phyloP scores from a whole-genome alignment of 192 early-diverging fungal species.

The Podochytrium sp. region DNA sequence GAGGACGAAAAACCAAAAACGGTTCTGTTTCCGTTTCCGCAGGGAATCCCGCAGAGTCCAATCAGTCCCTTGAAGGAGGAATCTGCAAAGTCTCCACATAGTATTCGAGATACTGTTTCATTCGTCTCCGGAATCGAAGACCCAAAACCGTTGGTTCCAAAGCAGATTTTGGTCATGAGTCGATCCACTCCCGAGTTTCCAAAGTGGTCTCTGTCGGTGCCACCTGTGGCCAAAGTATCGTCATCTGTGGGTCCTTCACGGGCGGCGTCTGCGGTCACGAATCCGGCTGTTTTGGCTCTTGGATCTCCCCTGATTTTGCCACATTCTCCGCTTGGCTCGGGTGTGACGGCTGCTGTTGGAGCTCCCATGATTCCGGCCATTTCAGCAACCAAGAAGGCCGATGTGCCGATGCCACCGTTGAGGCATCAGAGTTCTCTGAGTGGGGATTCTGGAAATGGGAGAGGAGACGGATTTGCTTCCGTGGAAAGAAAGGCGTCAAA shows the following conservation, averaged over 20 bases:
- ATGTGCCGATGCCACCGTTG: not conserved
- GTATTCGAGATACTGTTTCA: no score
- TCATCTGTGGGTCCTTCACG: not conserved
- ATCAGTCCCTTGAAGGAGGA: not conserved
- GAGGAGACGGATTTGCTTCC: not conserved
- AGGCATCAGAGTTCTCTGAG: conserved; percentile 18
- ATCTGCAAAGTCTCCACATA: no score
- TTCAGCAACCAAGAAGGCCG: not conserved
- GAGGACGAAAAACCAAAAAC: no score
- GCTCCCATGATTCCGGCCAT: not conserved
- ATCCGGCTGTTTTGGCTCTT: no score
- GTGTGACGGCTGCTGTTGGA: not conserved
- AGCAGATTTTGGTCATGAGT: conserved; percentile 43
- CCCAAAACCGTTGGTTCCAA: conserved; percentile 37
- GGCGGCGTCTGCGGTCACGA: not conserved
- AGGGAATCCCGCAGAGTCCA: no score
- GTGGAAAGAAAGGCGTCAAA: conserved; percentile 15
- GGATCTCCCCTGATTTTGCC: no score
- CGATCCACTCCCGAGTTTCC: conserved; percentile 49
- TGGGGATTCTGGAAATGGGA: not conserved
- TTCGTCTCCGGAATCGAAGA: not conserved
- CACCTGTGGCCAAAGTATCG: conserved; percentile 5
- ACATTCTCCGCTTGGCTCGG: not conserved
- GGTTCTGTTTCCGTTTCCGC: no score
- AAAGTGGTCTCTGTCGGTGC: conserved; percentile 29